Percentiles rank a stretch among this genome's conserved stretches.
These are phyloP conservation scores for Xylaria sp. DNA, from an alignment of 2,329 filamentous ascomycete species.

Conservation along the genomic window DNA sequence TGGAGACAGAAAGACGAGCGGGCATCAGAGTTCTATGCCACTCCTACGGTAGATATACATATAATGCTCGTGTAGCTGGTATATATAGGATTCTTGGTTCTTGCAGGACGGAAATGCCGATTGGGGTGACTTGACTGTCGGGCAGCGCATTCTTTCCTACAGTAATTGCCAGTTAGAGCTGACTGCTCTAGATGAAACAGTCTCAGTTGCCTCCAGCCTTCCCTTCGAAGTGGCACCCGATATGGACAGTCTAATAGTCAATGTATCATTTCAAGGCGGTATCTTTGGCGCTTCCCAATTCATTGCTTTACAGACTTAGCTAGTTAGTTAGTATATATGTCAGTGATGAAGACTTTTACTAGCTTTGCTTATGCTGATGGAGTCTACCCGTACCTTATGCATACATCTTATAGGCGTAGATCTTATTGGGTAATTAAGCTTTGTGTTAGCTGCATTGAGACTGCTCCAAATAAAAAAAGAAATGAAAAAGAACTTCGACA, in stretches of 20 bases:
- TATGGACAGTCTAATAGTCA: not conserved
- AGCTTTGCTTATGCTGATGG: not conserved
- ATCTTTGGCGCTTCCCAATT: too few relatives aligned
- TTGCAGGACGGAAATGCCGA: constrained; percentile 14
- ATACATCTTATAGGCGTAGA: too few relatives aligned
- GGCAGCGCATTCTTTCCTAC: constrained; percentile 8
- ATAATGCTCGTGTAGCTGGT: not conserved
- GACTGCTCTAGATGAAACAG: constrained; percentile 20
- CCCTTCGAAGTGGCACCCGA: not conserved
- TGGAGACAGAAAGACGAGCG: too few relatives aligned
- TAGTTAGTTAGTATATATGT: too few relatives aligned
- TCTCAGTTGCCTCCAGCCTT: constrained; percentile 11
- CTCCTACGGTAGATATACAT: too few relatives aligned
- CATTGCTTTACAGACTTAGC: too few relatives aligned
- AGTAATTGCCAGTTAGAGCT: constrained; percentile 12
- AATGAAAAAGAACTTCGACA: not conserved
- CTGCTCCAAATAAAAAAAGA: too few relatives aligned
- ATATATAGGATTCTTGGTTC: not conserved
- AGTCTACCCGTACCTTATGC: not conserved
- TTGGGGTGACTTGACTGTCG: constrained; percentile 11
- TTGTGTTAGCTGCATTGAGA: not conserved
- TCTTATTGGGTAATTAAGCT: not conserved
- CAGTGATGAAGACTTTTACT: too few relatives aligned
- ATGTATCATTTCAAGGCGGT: not conserved
- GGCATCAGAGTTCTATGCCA: too few relatives aligned